Evolutionary conservation across 805 yeast genomes (phyloP).

Genomic region (Zygoascus tannicola): DNA sequence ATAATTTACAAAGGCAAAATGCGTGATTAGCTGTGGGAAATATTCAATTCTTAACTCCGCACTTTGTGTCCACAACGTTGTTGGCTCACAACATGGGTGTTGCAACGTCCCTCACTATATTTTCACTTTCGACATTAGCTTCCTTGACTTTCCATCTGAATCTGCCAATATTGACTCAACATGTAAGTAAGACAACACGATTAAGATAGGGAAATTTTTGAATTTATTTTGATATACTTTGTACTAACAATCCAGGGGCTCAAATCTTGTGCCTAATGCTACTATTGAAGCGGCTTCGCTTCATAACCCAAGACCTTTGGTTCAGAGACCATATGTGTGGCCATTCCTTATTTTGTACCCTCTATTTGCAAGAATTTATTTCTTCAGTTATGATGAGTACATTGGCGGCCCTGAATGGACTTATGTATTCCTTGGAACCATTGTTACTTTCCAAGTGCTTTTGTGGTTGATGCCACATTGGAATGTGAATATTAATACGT

Average conservation of each 20-base stretch:
- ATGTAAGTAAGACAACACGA: not conserved
- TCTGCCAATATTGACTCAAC: too few species aligned
- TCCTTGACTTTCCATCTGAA: too few species aligned
- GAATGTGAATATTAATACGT: conserved; percentile 63
- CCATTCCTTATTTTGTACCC: conserved; percentile 75
- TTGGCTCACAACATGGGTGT: too few species aligned
- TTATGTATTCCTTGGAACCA: conserved; percentile 68
- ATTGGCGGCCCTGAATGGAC: conserved; percentile 95
- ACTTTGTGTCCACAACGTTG: too few species aligned
- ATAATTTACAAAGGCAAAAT: too few species aligned
- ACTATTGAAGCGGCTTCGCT: conserved; percentile 64
- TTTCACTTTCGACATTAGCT: too few species aligned
- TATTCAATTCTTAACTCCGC: too few species aligned
- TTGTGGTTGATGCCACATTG: conserved; percentile 90
- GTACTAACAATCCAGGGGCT: not conserved
- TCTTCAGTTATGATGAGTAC: conserved; percentile 62
- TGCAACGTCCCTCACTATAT: too few species aligned
- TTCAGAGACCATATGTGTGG: conserved; percentile 66
- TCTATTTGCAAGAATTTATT: conserved; percentile 54
- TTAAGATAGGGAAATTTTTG: not conserved
- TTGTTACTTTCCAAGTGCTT: conserved; percentile 63
- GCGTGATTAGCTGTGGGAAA: too few species aligned
- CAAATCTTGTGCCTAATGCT: conserved; percentile 53
- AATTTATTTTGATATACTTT: not conserved
- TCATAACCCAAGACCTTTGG: conserved; percentile 54